Evolutionary conservation across 441 rosid species (phyloP).

Genomic region (Adansonia rubrostipa): DNA sequence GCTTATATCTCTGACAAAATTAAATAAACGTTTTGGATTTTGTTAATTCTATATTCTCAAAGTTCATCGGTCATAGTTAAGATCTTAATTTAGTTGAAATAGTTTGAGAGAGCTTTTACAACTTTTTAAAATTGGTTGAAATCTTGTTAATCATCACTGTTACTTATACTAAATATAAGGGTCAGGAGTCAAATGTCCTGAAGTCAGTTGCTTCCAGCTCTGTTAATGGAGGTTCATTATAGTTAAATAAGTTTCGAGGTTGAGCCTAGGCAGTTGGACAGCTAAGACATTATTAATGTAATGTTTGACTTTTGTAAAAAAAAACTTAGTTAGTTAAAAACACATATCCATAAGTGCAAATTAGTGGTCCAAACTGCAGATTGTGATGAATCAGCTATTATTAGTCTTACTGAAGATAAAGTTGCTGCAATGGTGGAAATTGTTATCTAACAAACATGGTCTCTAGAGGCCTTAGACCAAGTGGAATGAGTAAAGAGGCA

Average conservation of each 20-base stretch:
- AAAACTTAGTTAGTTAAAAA: background rate
- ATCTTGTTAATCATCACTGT: conserved; percentile 4
- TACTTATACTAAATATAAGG: conserved; percentile 3
- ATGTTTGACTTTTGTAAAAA: background rate
- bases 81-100: background rate
- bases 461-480: background rate
- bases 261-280: background rate
- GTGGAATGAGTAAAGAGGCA: background rate
- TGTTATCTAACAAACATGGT: background rate
- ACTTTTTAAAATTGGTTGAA: conserved; percentile 1
- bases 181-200: background rate
- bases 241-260: background rate
- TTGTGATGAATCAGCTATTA: background rate
- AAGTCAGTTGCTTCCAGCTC: conserved; percentile 16
- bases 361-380: background rate
- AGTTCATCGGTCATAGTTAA: background rate
- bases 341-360: background rate
- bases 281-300: background rate
- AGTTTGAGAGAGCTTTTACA: background rate
- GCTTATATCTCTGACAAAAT: background rate
- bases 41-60: background rate
- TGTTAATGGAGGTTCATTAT: conserved; percentile 10
- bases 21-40: background rate
- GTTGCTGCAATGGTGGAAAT: conserved; percentile 4
- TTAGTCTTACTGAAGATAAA: background rate